Percentiles rank a stretch among this genome's conserved stretches.
These are phyloP conservation scores for Cocos nucifera DNA, from an alignment of 176 grass and related monocot species.

Conservation along the genomic window DNA sequence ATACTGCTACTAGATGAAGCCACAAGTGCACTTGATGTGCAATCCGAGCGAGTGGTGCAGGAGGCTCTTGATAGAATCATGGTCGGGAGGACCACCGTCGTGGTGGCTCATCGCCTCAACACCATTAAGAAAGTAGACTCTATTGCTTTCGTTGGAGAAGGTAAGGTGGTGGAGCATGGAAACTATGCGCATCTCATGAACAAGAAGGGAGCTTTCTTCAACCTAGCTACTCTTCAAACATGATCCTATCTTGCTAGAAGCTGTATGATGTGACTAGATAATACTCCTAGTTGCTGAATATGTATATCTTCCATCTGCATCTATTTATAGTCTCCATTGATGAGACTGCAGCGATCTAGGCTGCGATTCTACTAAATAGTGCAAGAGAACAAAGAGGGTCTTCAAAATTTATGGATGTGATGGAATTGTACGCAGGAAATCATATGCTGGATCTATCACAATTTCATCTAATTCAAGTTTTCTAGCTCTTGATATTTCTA, in stretches of 20 bases:
- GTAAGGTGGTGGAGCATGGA: slow-evolving; percentile 75
- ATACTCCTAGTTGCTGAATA: too few relatives aligned
- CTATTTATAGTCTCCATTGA: too few relatives aligned
- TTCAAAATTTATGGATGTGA: too few relatives aligned
- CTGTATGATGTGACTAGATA: neutral
- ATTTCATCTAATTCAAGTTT: too few relatives aligned
- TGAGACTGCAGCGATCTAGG: too few relatives aligned
- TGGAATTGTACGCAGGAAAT: too few relatives aligned
- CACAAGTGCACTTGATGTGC: slow-evolving; percentile 90
- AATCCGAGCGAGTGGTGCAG: slow-evolving; percentile 96
- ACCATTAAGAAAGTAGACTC: slow-evolving; percentile 89
- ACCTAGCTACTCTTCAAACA: slow-evolving; percentile 67
- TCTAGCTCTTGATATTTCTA: neutral
- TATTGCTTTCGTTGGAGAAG: slow-evolving; percentile 84
- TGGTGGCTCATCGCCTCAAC: slow-evolving; percentile 92
- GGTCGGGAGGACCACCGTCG: slow-evolving; percentile 80
- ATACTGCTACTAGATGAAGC: slow-evolving; percentile 97
- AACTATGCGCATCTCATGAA: slow-evolving; percentile 85
- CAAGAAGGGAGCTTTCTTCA: slow-evolving; percentile 94
- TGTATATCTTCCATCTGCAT: too few relatives aligned
- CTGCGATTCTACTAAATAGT: too few relatives aligned
- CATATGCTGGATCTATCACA: too few relatives aligned
- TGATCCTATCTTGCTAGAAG: neutral
- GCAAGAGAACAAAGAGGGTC: too few relatives aligned
- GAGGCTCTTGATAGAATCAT: slow-evolving; percentile 94